Conservation (phyloP, 2,329 filamentous ascomycete species). For the Thielaviopsis ethacetica region DNA sequence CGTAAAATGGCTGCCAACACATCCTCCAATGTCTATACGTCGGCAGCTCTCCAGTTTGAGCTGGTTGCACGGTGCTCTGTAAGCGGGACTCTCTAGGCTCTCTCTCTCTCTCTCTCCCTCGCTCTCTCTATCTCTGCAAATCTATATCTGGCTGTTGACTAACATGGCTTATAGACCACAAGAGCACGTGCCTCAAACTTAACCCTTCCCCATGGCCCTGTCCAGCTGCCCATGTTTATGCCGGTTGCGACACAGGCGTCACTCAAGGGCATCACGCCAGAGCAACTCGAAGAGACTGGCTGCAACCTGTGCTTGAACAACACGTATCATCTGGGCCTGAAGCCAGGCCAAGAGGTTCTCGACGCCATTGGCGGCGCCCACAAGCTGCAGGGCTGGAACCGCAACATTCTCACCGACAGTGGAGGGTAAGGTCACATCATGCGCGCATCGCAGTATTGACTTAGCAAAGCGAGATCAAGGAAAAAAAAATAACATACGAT, state of each 20-base stretch:
- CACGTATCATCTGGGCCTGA: conserved; percentile 90
- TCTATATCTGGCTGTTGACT: neutral
- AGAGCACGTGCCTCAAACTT: conserved; percentile 82
- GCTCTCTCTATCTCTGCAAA: neutral
- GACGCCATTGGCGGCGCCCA: conserved; percentile 84
- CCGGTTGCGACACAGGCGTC: conserved; percentile 94
- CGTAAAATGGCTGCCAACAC: conserved; percentile 8
- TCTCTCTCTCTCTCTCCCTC: neutral
- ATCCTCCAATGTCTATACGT: conserved; percentile 29
- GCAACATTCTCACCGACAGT: conserved; percentile 81
- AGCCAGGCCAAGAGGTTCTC: conserved; percentile 80
- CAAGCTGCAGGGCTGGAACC: conserved; percentile 83
- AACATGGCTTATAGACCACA: conserved; percentile 48
- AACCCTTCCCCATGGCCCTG: conserved; percentile 77
- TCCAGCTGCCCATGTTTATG: conserved; percentile 92
- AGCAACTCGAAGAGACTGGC: conserved; percentile 76
- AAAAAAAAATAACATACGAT: neutral
- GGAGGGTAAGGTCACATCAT: conserved; percentile 37
- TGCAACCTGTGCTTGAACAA: conserved; percentile 93
- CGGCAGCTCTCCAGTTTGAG: conserved; percentile 61
- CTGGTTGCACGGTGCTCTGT: conserved; percentile 67
- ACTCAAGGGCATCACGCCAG: conserved; percentile 81
- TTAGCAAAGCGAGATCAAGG: neutral
- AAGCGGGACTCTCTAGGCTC: conserved; percentile 21
- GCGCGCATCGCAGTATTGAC: neutral